Percentiles rank a stretch among this genome's conserved stretches.
phyloP scores from a whole-genome alignment of 2,329 filamentous ascomycete species.

The Colletotrichum sp. region DNA sequence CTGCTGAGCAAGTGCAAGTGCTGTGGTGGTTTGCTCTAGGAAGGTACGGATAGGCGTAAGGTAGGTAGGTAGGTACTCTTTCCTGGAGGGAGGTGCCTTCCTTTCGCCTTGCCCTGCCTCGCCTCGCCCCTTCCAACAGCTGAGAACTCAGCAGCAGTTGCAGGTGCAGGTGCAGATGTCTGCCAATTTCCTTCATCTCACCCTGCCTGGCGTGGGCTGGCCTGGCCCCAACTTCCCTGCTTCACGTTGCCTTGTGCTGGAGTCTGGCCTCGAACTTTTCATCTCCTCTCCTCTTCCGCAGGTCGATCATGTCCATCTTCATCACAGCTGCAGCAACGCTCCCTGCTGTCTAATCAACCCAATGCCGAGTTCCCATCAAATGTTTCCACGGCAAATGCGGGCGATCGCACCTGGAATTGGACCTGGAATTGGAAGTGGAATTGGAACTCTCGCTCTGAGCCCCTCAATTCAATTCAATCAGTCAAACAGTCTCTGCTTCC shows the following conservation, averaged over 20 bases:
- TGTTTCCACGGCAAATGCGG: background rate
- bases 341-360: slow-evolving; percentile 1
- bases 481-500: background rate
- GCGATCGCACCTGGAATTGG: background rate
- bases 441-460: background rate
- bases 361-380: slow-evolving; percentile 6
- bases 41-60: background rate
- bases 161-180: background rate
- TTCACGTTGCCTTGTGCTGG: background rate
- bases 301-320: slow-evolving; percentile 17
- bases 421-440: background rate
- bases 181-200: background rate
- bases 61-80: background rate
- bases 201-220: background rate
- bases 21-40: background rate
- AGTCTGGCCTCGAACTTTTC: background rate
- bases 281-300: background rate
- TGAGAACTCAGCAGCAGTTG: background rate
- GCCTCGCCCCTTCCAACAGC: background rate
- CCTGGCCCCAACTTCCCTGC: background rate
- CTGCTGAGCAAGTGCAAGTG: background rate
- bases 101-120: background rate
- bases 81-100: background rate
- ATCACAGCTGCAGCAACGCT: slow-evolving; percentile 9
- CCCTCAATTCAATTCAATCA: background rate